Conservation (phyloP, 495 filamentous ascomycete genomes). For the Tuber indicum region DNA sequence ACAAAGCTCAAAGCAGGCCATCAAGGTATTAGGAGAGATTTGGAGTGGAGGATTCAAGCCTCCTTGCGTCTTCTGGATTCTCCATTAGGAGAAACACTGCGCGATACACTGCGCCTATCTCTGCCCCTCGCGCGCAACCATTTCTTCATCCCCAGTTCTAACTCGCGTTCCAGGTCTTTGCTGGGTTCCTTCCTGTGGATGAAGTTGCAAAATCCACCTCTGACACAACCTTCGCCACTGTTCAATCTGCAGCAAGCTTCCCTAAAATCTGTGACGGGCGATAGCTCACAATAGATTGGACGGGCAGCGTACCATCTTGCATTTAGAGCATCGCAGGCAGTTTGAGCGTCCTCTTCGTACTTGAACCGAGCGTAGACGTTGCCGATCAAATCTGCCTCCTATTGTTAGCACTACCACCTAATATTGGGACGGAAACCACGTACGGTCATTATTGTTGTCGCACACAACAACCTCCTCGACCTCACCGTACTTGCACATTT, state of each 20-base stretch:
- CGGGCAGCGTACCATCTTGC: constrained; percentile 93
- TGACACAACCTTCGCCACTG: constrained; percentile 87
- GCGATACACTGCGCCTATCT: constrained; percentile 67
- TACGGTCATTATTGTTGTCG: constrained; percentile 95
- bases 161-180: constrained; percentile 77
- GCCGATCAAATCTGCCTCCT: constrained; percentile 74
- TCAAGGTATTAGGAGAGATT: neutral
- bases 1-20: neutral
- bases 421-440: constrained; percentile 43
- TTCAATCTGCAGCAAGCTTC: constrained; percentile 97
- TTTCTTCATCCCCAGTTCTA: constrained; percentile 86
- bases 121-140: constrained; percentile 82
- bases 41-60: neutral
- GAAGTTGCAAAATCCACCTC: constrained; percentile 98
- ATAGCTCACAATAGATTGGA: constrained; percentile 96
- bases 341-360: constrained; percentile 94
- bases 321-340: constrained; percentile 89
- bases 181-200: constrained; percentile 94
- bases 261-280: constrained; percentile 94
- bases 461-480: constrained; percentile 84
- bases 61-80: constrained; percentile 43
- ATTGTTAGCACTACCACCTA: constrained; percentile 3
- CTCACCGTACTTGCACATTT: constrained; percentile 93
- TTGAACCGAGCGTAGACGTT: constrained; percentile 99
- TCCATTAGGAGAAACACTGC: constrained; percentile 46